Evolutionary conservation across 257 asterid species (phyloP), one percentile per base, ranked within the genome.

Genomic region (Lantana camara): DNA sequence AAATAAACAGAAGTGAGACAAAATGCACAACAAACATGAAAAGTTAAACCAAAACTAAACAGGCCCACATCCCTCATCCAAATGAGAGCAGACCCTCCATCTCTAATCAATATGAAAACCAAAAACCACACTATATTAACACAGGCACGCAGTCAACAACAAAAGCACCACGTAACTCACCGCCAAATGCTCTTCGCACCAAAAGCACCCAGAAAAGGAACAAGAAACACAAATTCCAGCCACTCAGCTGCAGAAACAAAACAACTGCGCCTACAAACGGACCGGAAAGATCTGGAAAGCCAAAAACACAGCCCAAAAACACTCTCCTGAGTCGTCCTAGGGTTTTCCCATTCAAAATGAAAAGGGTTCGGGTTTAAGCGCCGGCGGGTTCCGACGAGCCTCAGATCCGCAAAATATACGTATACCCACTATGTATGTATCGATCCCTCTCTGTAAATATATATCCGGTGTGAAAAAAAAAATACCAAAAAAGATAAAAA

Each of bases 341-440:
- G 85, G 87, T 81, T 86, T 83, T 53, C 70, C 17, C 67, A 54
- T 22, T 35, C 35, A 13, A 54, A 68, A 56, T 14, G 69, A 63
- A 73, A 65, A 48, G 60, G 11, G 72, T 60, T 60, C 80, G 81
- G 89, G 95, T 84, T 82, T 81, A 73, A 81, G 90, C 83, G 69
- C 90, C 87, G 83, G 77, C 66, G 78, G 40, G 71, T 27, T 80
- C 92, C 92, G 88, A 75, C 88, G 79, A 77, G 84, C 22, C 83
- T 79, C 95, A 87, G 93, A 87, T 87, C 95, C 90, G 88, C 79
- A 56, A 71, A 51, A 74, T 3, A 35, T 35, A 35, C 11, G 11
- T 35, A 35, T 72, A 78, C 73, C 69, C 50, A 14, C 68, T 55
- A 32, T 65, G 69, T 67, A 55, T 69, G 47, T 81, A 63, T 74